phyloP scores from a whole-genome alignment of 208 protist genomes.

The Polymyxa betae region DNA sequence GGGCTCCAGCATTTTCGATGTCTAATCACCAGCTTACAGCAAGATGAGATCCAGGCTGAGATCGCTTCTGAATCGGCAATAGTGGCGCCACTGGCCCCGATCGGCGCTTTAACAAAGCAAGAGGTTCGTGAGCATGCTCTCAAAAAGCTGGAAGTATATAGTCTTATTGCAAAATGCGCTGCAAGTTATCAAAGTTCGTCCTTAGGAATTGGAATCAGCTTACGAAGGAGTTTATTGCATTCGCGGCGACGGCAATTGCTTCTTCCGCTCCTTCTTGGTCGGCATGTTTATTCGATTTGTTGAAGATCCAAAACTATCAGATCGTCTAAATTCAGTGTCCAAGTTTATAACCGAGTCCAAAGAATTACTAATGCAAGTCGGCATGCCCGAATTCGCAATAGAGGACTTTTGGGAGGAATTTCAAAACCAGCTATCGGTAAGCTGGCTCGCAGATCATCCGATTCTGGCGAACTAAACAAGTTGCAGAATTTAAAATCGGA shows the following conservation, averaged over 20 bases:
- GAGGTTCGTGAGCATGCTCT: background rate
- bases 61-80: background rate
- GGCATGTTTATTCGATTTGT: background rate
- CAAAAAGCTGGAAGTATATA: constrained; percentile 4
- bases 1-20: too few relatives aligned
- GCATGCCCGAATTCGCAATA: constrained; percentile 1
- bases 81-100: background rate
- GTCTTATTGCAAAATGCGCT: background rate
- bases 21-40: background rate
- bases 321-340: background rate
- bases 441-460: background rate
- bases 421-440: constrained; percentile 17
- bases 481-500: background rate
- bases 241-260: constrained; percentile 47
- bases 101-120: background rate
- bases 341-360: background rate
- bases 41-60: background rate
- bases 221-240: background rate
- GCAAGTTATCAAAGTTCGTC: background rate
- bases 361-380: background rate
- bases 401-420: constrained; percentile 50
- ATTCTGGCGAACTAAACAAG: background rate
- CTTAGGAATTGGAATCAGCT: background rate
- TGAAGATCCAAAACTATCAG: background rate
- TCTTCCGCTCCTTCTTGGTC: constrained; percentile 24